Percentiles rank a stretch among this genome's conserved stretches.
These are phyloP conservation scores for Cadophora sp. DNA, from an alignment of 2,329 filamentous ascomycete genomes.

Conservation along the genomic window DNA sequence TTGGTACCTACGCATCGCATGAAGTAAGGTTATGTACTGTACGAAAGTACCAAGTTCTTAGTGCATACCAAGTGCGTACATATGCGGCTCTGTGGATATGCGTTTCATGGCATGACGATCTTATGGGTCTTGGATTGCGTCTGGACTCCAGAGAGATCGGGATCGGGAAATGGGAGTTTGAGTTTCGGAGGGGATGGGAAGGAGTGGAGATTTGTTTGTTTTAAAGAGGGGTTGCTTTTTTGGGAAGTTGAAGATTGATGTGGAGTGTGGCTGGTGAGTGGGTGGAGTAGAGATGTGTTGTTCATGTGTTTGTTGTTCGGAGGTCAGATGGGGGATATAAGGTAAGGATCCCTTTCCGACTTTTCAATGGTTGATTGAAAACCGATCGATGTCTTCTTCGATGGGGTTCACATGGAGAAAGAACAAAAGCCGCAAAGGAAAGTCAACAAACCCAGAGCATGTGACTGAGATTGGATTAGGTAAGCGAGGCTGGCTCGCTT, in stretches of 20 bases:
- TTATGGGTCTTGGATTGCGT: background rate
- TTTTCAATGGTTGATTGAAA: background rate
- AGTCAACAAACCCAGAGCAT: background rate
- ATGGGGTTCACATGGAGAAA: background rate
- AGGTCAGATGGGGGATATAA: background rate
- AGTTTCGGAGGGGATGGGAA: background rate
- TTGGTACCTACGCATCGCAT: background rate
- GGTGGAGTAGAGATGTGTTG: background rate
- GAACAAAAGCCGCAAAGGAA: background rate
- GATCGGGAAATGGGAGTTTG: background rate
- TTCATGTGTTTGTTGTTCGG: conserved; percentile 3
- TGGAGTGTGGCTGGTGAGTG: conserved; percentile 4
- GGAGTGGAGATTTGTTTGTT: background rate
- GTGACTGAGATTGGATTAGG: background rate
- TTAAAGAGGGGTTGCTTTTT: background rate
- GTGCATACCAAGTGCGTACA: too few relatives aligned
- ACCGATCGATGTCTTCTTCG: background rate
- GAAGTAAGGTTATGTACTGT: background rate
- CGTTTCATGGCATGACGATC: conserved; percentile 7
- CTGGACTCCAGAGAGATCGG: background rate
- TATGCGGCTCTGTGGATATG: conserved; percentile 3
- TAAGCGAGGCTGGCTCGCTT: conserved; percentile 10
- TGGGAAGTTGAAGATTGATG: background rate
- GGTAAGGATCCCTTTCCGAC: conserved; percentile 1
- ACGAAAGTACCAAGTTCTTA: too few relatives aligned